Evolutionary conservation across 2,329 filamentous ascomycete genomes (phyloP).

Genomic region (Pseudogymnoascus destructans): DNA sequence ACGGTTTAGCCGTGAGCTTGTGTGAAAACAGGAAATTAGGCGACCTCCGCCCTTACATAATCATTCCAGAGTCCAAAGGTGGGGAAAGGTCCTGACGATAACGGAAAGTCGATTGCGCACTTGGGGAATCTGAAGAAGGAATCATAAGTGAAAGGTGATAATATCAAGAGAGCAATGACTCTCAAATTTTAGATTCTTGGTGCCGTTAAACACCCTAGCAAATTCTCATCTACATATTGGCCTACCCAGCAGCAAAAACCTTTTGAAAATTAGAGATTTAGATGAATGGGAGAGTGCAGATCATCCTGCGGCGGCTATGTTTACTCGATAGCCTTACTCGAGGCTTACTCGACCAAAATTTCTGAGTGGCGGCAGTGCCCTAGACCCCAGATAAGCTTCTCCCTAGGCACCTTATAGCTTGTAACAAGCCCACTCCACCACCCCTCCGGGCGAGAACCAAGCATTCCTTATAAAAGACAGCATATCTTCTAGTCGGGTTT

Average conservation of each 20-base stretch:
- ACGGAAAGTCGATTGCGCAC: conserved; percentile 1
- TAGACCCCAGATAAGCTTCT: background rate
- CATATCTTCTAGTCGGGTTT: background rate
- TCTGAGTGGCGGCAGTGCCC: conserved; percentile 3
- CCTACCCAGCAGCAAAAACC: background rate
- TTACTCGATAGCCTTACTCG: conserved; percentile 8
- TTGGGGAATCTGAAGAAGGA: background rate
- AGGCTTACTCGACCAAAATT: conserved; percentile 9
- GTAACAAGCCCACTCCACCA: background rate
- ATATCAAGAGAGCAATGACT: background rate
- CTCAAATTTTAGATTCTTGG: background rate
- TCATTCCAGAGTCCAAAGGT: background rate
- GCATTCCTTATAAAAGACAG: conserved; percentile 6
- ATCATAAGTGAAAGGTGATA: background rate
- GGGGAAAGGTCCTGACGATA: background rate
- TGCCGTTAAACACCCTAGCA: background rate
- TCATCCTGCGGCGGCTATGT: background rate
- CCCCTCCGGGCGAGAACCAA: background rate
- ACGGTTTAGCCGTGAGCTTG: background rate
- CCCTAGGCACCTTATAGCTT: conserved; percentile 5
- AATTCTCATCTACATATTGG: background rate
- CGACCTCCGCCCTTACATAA: background rate
- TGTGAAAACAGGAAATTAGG: background rate
- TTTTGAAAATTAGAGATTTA: background rate
- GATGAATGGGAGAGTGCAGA: background rate